A percentile compares a stretch with the other conserved stretches of the same genome.
Evolutionary conservation across 768 basidiomycete genomes (phyloP).

Genomic region (Rhizopogon rudus): DNA sequence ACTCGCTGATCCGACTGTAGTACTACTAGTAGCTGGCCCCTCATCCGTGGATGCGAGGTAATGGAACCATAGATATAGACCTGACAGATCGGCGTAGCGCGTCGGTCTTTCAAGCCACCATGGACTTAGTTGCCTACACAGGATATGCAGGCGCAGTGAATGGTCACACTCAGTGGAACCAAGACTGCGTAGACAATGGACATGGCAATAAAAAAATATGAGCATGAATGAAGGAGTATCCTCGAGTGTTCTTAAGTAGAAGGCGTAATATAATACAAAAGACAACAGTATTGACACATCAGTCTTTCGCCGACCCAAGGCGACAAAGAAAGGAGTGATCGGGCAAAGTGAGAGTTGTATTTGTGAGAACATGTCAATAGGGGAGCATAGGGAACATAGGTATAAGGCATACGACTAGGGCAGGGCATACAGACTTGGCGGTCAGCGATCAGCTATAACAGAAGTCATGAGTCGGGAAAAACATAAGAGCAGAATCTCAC

Average conservation of each 20-base stretch:
- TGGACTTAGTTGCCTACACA: too few species aligned
- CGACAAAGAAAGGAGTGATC: not conserved
- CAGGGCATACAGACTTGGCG: constrained; percentile 7
- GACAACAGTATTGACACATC: constrained; percentile 23
- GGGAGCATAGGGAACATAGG: not conserved
- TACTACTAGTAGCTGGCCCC: too few species aligned
- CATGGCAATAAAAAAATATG: constrained; percentile 14
- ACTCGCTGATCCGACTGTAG: too few species aligned
- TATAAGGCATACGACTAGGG: constrained; percentile 16
- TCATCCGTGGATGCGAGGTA: too few species aligned
- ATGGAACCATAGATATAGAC: too few species aligned
- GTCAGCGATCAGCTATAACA: not conserved
- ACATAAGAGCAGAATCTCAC: constrained; percentile 5
- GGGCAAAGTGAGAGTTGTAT: not conserved
- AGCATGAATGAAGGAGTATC: constrained; percentile 21
- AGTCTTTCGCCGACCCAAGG: constrained; percentile 5
- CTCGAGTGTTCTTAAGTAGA: constrained; percentile 7
- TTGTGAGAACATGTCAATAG: constrained; percentile 9
- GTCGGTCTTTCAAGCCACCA: too few species aligned
- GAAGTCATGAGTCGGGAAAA: not conserved
- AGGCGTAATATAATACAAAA: constrained; percentile 22
- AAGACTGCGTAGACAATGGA: constrained; percentile 6
- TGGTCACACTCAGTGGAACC: too few species aligned
- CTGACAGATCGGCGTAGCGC: too few species aligned
- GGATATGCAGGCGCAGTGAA: too few species aligned